Percentiles rank a stretch among this genome's conserved stretches.
These are phyloP conservation scores for Arachnopeziza araneosa DNA, from an alignment of 2,329 filamentous ascomycete species.

Conservation along the genomic window DNA sequence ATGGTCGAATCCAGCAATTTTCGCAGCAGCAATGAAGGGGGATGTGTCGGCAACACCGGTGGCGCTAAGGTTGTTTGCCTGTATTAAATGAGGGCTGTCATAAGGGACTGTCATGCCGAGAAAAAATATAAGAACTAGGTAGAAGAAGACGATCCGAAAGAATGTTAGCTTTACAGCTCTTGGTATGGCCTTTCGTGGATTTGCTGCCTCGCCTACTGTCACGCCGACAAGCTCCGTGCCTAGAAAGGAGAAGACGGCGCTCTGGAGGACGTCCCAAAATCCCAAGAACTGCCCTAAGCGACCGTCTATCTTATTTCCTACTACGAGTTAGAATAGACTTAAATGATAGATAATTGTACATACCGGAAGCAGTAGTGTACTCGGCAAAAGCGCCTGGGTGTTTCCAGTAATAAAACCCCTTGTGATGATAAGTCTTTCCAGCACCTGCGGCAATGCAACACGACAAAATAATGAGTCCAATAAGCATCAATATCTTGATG, in stretches of 20 bases:
- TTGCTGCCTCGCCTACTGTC: conserved; percentile 52
- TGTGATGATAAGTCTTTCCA: conserved; percentile 48
- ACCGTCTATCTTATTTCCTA: conserved; percentile 21
- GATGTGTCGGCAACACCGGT: conserved; percentile 44
- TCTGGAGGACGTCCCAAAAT: conserved; percentile 45
- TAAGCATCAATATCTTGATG: conserved; percentile 59
- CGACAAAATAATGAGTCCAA: conserved; percentile 60
- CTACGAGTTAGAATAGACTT: conserved; percentile 1
- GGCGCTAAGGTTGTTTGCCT: conserved; percentile 41
- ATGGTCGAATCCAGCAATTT: conserved; percentile 54
- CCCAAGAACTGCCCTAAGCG: conserved; percentile 49
- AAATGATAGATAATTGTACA: not conserved
- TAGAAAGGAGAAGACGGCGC: conserved; percentile 57
- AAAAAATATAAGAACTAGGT: conserved; percentile 55
- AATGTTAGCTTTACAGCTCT: conserved; percentile 58
- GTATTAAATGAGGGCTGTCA: conserved; percentile 51
- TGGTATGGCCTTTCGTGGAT: conserved; percentile 60
- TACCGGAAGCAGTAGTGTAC: conserved; percentile 21
- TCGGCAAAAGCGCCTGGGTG: conserved; percentile 39
- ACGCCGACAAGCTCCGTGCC: conserved; percentile 59
- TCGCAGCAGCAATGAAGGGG: conserved; percentile 53
- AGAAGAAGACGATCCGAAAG: conserved; percentile 58
- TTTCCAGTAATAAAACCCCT: conserved; percentile 47
- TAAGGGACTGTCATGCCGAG: conserved; percentile 60
- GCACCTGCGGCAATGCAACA: conserved; percentile 60